These are phyloP conservation scores for Aegilops longissima DNA, from an alignment of 176 grass and related monocot genomes.

Conservation along the genomic window DNA sequence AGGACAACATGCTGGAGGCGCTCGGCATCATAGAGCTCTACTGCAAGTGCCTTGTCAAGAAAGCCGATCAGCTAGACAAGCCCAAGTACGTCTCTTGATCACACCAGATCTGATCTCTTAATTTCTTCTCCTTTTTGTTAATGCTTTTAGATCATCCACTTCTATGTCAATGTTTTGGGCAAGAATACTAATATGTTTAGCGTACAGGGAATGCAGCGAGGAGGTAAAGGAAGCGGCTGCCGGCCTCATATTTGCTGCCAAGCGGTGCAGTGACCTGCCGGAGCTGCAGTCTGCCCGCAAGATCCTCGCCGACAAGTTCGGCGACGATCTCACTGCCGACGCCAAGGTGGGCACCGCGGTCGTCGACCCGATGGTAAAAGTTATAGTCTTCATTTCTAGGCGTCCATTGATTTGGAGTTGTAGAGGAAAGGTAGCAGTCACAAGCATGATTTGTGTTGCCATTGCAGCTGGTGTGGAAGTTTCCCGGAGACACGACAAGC, in stretches of 20 bases:
- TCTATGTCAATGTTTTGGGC: neutral
- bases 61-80: constrained; percentile 25
- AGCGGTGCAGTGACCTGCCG: constrained; percentile 41
- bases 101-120: neutral
- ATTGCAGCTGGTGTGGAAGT: constrained; percentile 45
- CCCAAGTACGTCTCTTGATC: constrained; percentile 11
- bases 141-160: neutral
- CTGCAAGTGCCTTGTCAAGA: constrained; percentile 41
- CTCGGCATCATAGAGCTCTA: constrained; percentile 44
- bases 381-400: neutral
- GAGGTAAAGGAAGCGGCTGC: constrained; percentile 36
- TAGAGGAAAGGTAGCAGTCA: neutral
- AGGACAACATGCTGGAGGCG: constrained; percentile 45
- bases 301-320: constrained; percentile 46
- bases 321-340: neutral
- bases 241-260: constrained; percentile 39
- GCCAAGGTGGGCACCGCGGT: constrained; percentile 19
- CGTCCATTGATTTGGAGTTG: neutral
- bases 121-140: neutral
- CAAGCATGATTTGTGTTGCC: neutral
- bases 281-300: constrained; percentile 34
- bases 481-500: constrained; percentile 26
- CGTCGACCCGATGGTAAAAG: constrained; percentile 30
- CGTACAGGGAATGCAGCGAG: constrained; percentile 28
- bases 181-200: neutral